Evolutionary conservation across 352 stramenopile species (phyloP), one percentile per base, ranked within the genome.

Genomic region (Phytopythium boreale): DNA sequence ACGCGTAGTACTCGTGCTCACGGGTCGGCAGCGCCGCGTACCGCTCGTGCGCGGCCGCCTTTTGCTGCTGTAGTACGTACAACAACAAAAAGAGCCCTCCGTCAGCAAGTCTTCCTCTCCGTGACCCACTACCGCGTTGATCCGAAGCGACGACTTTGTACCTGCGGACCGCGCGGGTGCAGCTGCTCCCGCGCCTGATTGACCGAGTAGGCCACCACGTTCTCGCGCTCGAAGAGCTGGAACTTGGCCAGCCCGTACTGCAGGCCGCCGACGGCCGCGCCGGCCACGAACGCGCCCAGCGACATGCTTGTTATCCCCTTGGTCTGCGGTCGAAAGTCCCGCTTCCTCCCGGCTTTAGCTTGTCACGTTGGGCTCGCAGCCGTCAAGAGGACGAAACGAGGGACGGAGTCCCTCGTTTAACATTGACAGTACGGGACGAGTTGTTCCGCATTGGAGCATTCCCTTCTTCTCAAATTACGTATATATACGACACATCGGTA

Each of bases 1-100:
- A 77, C 73, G 82, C 88, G 71, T 93, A 93, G 72, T 90, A 93
- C 76, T 91, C 84, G 67, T 93, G 84, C 71, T 93, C 84, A 34
- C 72, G 80, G 68, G 76, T 88, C 34, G 79, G 82, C 61, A 93
- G 62, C 39, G 77, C 56, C 58, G 80, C 79, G 66, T 93, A 93
- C 47, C 82, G 75, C 64, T 86, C 69, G 57, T 87, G 59, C 46
- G 46, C 67, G 14, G 59, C 55, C 53, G 51, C 76, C 49, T 73
- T 70, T 1, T 62, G 43, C 73, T 80, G 56, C 36, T 56, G 31
- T 26, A 56, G 24, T 17, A 14, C 51, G n/a, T 22, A 29, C 22
- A 56, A 64, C 56, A 51, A 67, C 17, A 20, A 31, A 63, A 19
- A 47, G 11, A 31, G 36, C 12, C 53, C 6, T 59, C 46, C 19